Percentiles rank a stretch among this genome's conserved stretches.
Conservation (phyloP, 1,139 yeast species). For the Insectozyma bohioensis region DNA sequence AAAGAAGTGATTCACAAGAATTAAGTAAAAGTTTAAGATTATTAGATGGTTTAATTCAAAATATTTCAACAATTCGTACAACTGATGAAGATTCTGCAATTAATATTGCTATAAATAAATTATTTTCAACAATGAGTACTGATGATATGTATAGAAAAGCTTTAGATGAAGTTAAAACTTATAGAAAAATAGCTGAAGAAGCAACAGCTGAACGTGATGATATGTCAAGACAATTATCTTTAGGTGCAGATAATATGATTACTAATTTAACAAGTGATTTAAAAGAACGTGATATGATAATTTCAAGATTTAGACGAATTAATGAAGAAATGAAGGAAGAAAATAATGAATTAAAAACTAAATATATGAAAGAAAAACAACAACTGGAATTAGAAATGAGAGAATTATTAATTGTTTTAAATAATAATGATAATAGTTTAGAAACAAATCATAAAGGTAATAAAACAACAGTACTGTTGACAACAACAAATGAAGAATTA, state of each 20-base stretch:
- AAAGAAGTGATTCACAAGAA: constrained; percentile 47
- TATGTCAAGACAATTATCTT: constrained; percentile 66
- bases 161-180: constrained; percentile 64
- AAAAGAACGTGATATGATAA: constrained; percentile 68
- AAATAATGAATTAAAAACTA: constrained; percentile 67
- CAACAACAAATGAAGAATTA: constrained; percentile 45
- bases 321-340: constrained; percentile 66
- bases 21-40: constrained; percentile 68
- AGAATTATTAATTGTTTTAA: constrained; percentile 72
- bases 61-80: constrained; percentile 66
- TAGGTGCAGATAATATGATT: constrained; percentile 85
- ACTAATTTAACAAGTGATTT: constrained; percentile 69
- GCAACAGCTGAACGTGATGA: constrained; percentile 85
- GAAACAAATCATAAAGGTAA: constrained; percentile 21
- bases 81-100: constrained; percentile 74
- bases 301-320: constrained; percentile 65
- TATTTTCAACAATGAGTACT: constrained; percentile 77
- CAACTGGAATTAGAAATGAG: constrained; percentile 87
- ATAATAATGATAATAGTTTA: constrained; percentile 29
- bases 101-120: constrained; percentile 78
- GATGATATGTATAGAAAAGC: constrained; percentile 90
- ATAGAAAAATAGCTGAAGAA: constrained; percentile 69
- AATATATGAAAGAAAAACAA: constrained; percentile 74
- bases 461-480: constrained; percentile 38
- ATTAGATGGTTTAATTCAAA: constrained; percentile 80